phyloP scores from a whole-genome alignment of 2,329 filamentous ascomycete genomes.

The Aspergillus awamori region DNA sequence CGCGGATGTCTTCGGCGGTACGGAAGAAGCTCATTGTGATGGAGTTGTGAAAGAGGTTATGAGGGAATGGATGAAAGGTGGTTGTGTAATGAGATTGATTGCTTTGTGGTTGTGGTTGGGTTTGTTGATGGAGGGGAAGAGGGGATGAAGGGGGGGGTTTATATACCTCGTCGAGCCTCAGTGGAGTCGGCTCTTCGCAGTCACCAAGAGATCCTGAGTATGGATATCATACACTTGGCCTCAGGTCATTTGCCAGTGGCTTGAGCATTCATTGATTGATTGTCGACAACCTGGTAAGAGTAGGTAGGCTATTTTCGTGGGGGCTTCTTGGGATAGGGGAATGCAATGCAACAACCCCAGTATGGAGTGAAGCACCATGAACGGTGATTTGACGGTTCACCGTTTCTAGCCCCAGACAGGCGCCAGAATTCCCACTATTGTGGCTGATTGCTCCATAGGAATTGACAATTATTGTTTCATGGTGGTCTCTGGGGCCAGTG shows the following conservation, averaged over 20 bases:
- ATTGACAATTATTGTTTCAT: constrained; percentile 9
- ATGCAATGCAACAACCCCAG: constrained; percentile 2
- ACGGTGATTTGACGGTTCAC: constrained; percentile 1
- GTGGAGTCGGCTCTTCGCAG: constrained; percentile 1
- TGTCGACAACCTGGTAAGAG: neutral
- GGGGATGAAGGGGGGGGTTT: neutral
- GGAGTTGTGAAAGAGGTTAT: neutral
- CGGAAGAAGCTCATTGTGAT: constrained; percentile 23
- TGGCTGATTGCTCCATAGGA: neutral
- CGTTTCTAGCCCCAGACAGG: constrained; percentile 4
- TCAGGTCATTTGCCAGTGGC: constrained; percentile 10
- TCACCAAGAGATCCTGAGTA: neutral
- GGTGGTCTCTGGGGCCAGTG: constrained; percentile 3
- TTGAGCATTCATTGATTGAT: neutral
- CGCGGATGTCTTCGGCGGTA: constrained; percentile 16
- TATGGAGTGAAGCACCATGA: neutral
- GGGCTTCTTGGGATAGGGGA: neutral
- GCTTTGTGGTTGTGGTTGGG: neutral
- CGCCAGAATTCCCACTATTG: constrained; percentile 3
- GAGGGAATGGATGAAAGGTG: neutral
- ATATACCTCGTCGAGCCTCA: constrained; percentile 8
- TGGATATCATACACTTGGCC: constrained; percentile 12
- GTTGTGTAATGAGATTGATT: neutral
- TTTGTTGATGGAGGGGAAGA: neutral
- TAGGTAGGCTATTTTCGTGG: neutral